phyloP scores from a whole-genome alignment of 2,329 filamentous ascomycete species.

The Fusarium sp. region DNA sequence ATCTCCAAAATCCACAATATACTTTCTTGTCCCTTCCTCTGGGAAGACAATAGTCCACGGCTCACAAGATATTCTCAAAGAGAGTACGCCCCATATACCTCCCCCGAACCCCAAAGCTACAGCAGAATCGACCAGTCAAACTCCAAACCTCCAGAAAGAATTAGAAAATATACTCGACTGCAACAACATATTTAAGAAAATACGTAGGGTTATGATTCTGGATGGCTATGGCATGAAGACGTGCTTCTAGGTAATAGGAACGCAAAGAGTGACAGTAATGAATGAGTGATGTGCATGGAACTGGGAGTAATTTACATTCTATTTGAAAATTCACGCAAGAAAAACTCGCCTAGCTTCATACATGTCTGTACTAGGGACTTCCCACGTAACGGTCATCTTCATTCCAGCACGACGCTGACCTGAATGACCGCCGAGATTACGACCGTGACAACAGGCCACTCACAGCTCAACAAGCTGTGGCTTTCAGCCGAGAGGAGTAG shows the following conservation, averaged over 20 bases:
- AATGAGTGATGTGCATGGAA: not conserved
- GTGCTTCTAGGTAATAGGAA: not conserved
- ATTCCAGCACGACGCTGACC: not conserved
- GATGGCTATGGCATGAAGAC: not conserved
- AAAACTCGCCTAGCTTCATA: not conserved
- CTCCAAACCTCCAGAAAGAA: too few relatives aligned
- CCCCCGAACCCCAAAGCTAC: too few relatives aligned
- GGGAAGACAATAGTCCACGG: too few relatives aligned
- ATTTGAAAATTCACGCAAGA: not conserved
- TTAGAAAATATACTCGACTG: too few relatives aligned
- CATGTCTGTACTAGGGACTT: not conserved
- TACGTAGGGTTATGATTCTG: too few relatives aligned
- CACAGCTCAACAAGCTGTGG: not conserved
- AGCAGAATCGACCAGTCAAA: too few relatives aligned
- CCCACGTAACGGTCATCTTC: not conserved
- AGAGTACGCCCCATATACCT: too few relatives aligned
- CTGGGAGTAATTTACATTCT: not conserved
- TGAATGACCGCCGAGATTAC: not conserved
- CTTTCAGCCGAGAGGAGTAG: not conserved
- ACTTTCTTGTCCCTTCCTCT: too few relatives aligned
- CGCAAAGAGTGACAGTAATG: not conserved
- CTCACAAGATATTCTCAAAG: too few relatives aligned
- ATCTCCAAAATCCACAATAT: too few relatives aligned
- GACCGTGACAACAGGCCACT: not conserved
- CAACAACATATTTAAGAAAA: too few relatives aligned